Evolutionary conservation across 2,329 filamentous ascomycete genomes (phyloP).

Genomic region (Basipetospora sp.): DNA sequence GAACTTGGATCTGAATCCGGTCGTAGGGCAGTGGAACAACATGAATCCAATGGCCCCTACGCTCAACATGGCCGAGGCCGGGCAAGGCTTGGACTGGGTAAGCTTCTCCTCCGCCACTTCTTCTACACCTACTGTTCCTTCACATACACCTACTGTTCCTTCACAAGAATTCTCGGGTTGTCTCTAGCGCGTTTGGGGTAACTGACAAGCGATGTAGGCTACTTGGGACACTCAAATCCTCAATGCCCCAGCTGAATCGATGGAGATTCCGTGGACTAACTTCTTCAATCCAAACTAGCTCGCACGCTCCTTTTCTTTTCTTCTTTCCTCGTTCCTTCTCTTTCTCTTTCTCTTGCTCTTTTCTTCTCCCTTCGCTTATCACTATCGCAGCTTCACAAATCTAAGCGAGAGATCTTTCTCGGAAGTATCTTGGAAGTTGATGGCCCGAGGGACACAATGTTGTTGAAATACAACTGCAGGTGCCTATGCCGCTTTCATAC

Average conservation of each 20-base stretch:
- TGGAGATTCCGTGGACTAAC: constrained; percentile 14
- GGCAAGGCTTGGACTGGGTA: constrained; percentile 7
- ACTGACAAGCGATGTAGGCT: constrained; percentile 6
- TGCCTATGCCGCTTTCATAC: too few relatives aligned
- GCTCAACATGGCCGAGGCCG: not conserved
- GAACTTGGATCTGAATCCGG: not conserved
- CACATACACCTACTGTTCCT: too few relatives aligned
- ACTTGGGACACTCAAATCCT: constrained; percentile 14
- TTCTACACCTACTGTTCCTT: too few relatives aligned
- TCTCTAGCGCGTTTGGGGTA: not conserved
- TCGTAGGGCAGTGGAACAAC: not conserved
- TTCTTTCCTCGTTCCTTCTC: not conserved
- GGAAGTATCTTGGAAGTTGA: too few relatives aligned
- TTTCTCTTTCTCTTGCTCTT: not conserved
- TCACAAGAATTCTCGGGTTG: too few relatives aligned
- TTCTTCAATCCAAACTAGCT: constrained; percentile 9
- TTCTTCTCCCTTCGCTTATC: not conserved
- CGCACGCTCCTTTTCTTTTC: not conserved
- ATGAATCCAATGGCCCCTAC: not conserved
- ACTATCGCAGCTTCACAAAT: too few relatives aligned
- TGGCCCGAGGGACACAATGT: too few relatives aligned
- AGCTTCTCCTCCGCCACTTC: not conserved
- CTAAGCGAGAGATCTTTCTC: too few relatives aligned
- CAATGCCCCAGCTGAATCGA: constrained; percentile 9
- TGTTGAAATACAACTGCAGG: too few relatives aligned